Conservation (phyloP, 2,329 filamentous ascomycete species). For the Mollisia scopiformis region DNA sequence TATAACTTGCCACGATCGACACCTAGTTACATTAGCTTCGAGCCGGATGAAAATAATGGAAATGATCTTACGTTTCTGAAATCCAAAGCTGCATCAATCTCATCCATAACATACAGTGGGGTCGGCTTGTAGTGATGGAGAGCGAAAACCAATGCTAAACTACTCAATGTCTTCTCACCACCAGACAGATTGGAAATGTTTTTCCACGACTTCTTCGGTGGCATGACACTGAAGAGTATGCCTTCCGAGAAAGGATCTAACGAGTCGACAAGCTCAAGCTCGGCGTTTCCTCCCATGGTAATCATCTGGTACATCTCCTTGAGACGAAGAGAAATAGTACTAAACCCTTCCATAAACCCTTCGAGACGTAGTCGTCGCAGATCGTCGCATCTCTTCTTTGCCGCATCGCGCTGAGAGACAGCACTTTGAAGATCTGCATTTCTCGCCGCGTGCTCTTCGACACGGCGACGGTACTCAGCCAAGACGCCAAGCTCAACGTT, state of each 20-base stretch:
- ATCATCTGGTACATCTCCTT: constrained; percentile 99
- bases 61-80: constrained; percentile 94
- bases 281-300: constrained; percentile 98
- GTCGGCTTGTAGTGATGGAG: constrained; percentile 98
- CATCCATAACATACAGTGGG: constrained; percentile 98
- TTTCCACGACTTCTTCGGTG: constrained; percentile 99
- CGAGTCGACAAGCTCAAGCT: constrained; percentile 94
- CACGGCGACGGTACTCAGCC: constrained; percentile 82
- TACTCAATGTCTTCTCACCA: constrained; percentile 95
- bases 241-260: constrained; percentile 97
- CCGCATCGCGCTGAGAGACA: constrained; percentile 76
- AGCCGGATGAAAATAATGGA: neutral
- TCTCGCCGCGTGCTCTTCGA: constrained; percentile 79
- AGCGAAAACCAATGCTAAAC: constrained; percentile 94
- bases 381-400: constrained; percentile 92
- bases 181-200: constrained; percentile 96
- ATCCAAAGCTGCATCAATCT: constrained; percentile 97
- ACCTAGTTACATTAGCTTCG: constrained; percentile 56
- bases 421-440: constrained; percentile 84
- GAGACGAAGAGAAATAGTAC: constrained; percentile 86
- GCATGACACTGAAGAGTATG: constrained; percentile 97
- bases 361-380: constrained; percentile 87
- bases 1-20: constrained; percentile 97
- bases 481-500: constrained; percentile 89
- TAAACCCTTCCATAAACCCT: constrained; percentile 98